A percentile compares a stretch with the other conserved stretches of the same genome.
Evolutionary conservation across 495 filamentous ascomycete species (phyloP).

Genomic region (Lepidopterella palustris): DNA sequence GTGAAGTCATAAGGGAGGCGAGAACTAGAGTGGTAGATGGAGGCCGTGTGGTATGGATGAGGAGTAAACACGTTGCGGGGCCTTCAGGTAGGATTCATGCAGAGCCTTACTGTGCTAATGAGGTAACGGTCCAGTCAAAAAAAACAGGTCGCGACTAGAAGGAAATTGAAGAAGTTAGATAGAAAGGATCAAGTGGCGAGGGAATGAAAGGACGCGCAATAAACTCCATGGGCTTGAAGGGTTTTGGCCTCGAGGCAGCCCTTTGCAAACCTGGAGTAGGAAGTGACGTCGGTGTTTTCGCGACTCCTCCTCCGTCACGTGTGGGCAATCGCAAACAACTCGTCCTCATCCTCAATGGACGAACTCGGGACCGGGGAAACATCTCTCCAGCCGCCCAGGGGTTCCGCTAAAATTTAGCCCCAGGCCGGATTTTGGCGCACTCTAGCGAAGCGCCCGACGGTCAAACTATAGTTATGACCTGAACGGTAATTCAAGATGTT

Average conservation of each 20-base stretch:
- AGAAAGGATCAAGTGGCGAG: background rate
- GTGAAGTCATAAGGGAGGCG: slow-evolving; percentile 21
- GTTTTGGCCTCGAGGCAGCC: slow-evolving; percentile 5
- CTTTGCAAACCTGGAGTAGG: slow-evolving; percentile 2
- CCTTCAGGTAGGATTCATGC: background rate
- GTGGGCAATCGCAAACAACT: background rate
- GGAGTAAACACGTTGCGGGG: slow-evolving; percentile 7
- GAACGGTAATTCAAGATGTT: too few species aligned
- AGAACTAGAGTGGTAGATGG: background rate
- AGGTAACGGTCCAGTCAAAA: background rate
- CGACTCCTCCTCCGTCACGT: background rate
- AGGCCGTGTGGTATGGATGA: slow-evolving; percentile 8
- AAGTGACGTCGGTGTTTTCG: slow-evolving; percentile 11
- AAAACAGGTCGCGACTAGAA: background rate
- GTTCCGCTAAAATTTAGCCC: too few species aligned
- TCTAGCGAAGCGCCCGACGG: too few species aligned
- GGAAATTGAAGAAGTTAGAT: background rate
- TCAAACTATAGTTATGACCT: too few species aligned
- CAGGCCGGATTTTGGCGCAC: too few species aligned
- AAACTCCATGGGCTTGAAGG: background rate
- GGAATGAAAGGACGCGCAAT: background rate
- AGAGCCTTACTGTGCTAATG: slow-evolving; percentile 14
- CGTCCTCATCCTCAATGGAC: too few species aligned
- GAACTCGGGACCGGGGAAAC: too few species aligned
- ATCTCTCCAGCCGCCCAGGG: too few species aligned